These are phyloP conservation scores for Candida insectorum DNA, from an alignment of 805 yeast genomes.

Conservation along the genomic window DNA sequence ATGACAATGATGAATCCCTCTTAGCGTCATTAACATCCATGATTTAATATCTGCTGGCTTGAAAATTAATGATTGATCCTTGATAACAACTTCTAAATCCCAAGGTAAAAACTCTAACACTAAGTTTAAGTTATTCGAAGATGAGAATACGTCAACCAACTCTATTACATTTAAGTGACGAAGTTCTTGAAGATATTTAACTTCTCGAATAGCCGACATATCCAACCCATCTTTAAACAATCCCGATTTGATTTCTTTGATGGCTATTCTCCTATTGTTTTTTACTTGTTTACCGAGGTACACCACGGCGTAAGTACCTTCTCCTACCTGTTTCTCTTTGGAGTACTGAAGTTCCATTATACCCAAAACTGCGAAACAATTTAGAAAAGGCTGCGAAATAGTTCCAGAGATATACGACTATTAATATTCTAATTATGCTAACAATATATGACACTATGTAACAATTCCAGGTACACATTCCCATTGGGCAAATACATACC, in stretches of 20 bases:
- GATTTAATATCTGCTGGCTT: slow-evolving; percentile 85
- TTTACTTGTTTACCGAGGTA: slow-evolving; percentile 71
- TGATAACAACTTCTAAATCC: slow-evolving; percentile 85
- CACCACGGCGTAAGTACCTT: slow-evolving; percentile 98
- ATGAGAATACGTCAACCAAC: slow-evolving; percentile 80
- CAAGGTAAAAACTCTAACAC: slow-evolving; percentile 88
- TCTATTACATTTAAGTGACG: slow-evolving; percentile 75
- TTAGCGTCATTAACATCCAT: slow-evolving; percentile 89
- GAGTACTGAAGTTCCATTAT: slow-evolving; percentile 24
- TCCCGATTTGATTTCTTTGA: slow-evolving; percentile 93
- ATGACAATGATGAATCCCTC: slow-evolving; percentile 96
- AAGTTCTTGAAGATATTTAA: slow-evolving; percentile 81
- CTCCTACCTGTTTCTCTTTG: slow-evolving; percentile 87
- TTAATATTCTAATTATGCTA: too few relatives aligned
- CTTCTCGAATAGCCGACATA: slow-evolving; percentile 95
- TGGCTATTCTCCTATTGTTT: slow-evolving; percentile 65
- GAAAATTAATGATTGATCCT: slow-evolving; percentile 73
- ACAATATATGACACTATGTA: not conserved
- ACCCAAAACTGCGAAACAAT: too few relatives aligned
- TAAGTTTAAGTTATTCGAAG: slow-evolving; percentile 63
- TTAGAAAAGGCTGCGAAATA: too few relatives aligned
- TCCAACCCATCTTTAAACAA: slow-evolving; percentile 94
- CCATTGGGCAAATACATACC: slow-evolving; percentile 95
- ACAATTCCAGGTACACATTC: slow-evolving; percentile 41
- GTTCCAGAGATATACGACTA: not conserved